Conservation (phyloP, 1,284 basidiomycete genomes). For the Leccinum laetum region DNA sequence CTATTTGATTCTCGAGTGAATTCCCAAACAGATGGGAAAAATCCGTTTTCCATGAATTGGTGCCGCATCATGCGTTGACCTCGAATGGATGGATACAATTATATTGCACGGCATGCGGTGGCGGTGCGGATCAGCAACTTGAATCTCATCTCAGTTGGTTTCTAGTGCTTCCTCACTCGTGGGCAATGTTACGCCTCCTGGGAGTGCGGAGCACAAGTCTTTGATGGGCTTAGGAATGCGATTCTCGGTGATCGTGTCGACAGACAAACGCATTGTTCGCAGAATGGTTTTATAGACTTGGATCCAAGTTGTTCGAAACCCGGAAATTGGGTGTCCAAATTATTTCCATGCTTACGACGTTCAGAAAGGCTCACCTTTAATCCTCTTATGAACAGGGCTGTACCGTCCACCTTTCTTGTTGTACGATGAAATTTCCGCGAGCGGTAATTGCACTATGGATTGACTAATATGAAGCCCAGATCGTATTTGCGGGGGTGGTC, state of each 20-base stretch:
- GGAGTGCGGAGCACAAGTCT: conserved; percentile 53
- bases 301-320: conserved; percentile 21
- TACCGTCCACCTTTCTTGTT: conserved; percentile 31
- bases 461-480: conserved; percentile 30
- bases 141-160: conserved; percentile 29
- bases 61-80: conserved; percentile 45
- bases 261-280: conserved; percentile 7
- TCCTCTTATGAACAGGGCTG: conserved; percentile 16
- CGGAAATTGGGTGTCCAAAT: conserved; percentile 33
- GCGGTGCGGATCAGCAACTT: conserved; percentile 31
- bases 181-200: conserved; percentile 56
- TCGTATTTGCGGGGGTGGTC: conserved; percentile 20
- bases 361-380: conserved; percentile 7
- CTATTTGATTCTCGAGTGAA: neutral
- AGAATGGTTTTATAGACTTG: conserved; percentile 21
- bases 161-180: conserved; percentile 45
- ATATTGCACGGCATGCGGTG: conserved; percentile 49
- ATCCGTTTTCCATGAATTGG: conserved; percentile 40
- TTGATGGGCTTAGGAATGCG: conserved; percentile 36
- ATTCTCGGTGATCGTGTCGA: conserved; percentile 18
- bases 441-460: conserved; percentile 30
- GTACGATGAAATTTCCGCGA: conserved; percentile 31
- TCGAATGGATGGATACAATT: conserved; percentile 40
- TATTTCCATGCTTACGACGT: conserved; percentile 13
- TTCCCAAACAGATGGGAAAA: conserved; percentile 34